Percentiles rank a stretch among this genome's conserved stretches.
Conservation (phyloP, 1,139 yeast species). For the Yamadazyma spencermartinsiae region DNA sequence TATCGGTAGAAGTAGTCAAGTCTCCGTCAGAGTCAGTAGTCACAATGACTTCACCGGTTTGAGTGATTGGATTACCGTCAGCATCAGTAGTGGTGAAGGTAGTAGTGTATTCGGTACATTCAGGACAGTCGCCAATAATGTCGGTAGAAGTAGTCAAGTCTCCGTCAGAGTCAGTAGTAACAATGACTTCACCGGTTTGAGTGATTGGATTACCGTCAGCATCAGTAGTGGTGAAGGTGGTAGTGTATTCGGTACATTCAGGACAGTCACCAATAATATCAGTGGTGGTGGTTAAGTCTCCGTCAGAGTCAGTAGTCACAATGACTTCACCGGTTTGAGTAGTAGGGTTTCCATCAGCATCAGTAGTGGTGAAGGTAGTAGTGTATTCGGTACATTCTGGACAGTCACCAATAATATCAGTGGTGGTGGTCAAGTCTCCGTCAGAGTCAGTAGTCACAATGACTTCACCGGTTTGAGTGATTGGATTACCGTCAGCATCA, state of each 20-base stretch:
- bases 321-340: constrained; percentile 14
- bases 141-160: constrained; percentile 10
- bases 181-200: constrained; percentile 15
- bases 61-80: constrained; percentile 14
- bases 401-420: constrained; percentile 5
- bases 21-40: constrained; percentile 13
- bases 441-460: constrained; percentile 7
- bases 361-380: constrained; percentile 8
- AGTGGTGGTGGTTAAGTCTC: constrained; percentile 15
- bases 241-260: constrained; percentile 18
- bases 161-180: constrained; percentile 12
- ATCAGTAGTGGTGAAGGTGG: constrained; percentile 17
- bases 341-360: constrained; percentile 6
- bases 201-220: constrained; percentile 15
- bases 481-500: constrained; percentile 4
- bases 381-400: constrained; percentile 8
- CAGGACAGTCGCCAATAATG: constrained; percentile 10
- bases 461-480: constrained; percentile 11
- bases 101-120: constrained; percentile 17
- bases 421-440: constrained; percentile 3
- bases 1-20: constrained; percentile 11
- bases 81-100: constrained; percentile 15
- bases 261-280: constrained; percentile 12
- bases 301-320: constrained; percentile 15
- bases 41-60: constrained; percentile 10